phyloP scores from a whole-genome alignment of 495 filamentous ascomycete genomes.

The Daldinia childiae region DNA sequence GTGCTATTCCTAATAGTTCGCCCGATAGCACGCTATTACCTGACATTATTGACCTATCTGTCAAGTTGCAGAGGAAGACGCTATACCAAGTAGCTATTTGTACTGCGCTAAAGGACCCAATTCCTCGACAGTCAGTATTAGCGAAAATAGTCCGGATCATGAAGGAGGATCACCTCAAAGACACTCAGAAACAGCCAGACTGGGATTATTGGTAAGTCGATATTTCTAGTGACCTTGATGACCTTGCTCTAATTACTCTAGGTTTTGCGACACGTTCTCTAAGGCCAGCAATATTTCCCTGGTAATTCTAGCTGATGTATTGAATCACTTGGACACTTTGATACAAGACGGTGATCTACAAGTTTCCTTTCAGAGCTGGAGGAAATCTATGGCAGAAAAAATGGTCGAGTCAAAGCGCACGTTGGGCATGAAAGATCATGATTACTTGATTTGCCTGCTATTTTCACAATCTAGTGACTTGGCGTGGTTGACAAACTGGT shows the following conservation, averaged over 20 bases:
- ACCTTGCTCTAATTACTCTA: conserved; percentile 16
- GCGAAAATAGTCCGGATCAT: neutral
- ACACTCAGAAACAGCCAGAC: neutral
- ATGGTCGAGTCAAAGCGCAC: neutral
- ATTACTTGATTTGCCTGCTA: conserved; percentile 7
- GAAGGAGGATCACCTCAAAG: conserved; percentile 3
- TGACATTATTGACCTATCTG: neutral
- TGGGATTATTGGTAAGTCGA: conserved; percentile 22
- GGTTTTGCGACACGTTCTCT: conserved; percentile 11
- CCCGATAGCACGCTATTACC: neutral
- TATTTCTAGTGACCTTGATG: neutral
- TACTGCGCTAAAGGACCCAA: neutral
- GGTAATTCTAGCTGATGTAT: neutral
- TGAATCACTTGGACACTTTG: neutral
- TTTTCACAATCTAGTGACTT: neutral
- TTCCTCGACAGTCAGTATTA: neutral
- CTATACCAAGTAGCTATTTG: neutral
- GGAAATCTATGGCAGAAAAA: neutral
- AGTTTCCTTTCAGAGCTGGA: conserved; percentile 18
- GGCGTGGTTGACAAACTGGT: conserved; percentile 12
- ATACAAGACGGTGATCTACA: conserved; percentile 4
- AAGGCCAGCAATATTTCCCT: neutral
- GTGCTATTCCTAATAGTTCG: neutral
- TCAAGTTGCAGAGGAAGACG: neutral
- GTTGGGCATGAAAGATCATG: conserved; percentile 7